phyloP scores from a whole-genome alignment of 2,329 filamentous ascomycete genomes.

The Penicillium sp. region DNA sequence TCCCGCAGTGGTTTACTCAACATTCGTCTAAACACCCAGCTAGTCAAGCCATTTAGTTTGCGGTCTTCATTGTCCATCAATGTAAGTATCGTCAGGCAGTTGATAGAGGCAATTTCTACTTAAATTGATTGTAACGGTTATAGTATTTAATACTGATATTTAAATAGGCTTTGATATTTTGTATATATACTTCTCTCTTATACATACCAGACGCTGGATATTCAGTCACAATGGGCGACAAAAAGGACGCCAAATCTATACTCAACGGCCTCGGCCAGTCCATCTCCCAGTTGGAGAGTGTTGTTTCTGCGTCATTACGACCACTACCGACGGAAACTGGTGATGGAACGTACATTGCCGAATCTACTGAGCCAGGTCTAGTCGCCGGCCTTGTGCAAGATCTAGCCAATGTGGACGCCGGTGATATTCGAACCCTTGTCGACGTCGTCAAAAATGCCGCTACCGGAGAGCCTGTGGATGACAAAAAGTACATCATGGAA shows the following conservation, averaged over 20 bases:
- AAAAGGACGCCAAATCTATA: slow-evolving; percentile 24
- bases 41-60: too few relatives aligned
- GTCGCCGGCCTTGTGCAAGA: slow-evolving; percentile 49
- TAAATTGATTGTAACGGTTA: not conserved
- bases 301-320: slow-evolving; percentile 47
- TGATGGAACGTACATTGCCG: slow-evolving; percentile 46
- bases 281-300: slow-evolving; percentile 44
- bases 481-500: slow-evolving; percentile 68
- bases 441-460: slow-evolving; percentile 47
- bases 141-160: not conserved
- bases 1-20: too few relatives aligned
- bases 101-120: not conserved
- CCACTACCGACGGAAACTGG: slow-evolving; percentile 49
- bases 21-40: too few relatives aligned
- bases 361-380: slow-evolving; percentile 40
- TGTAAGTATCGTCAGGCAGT: not conserved
- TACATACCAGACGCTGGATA: not conserved
- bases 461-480: slow-evolving; percentile 61
- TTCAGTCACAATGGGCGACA: slow-evolving; percentile 25
- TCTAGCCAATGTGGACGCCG: slow-evolving; percentile 53
- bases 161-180: slow-evolving; percentile 3
- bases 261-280: slow-evolving; percentile 40
- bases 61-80: too few relatives aligned
- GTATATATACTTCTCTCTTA: not conserved
- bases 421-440: slow-evolving; percentile 48